Base-by-base conservation (phyloP, 148 eudicot species). In the Heliosperma pusillum region DNA sequence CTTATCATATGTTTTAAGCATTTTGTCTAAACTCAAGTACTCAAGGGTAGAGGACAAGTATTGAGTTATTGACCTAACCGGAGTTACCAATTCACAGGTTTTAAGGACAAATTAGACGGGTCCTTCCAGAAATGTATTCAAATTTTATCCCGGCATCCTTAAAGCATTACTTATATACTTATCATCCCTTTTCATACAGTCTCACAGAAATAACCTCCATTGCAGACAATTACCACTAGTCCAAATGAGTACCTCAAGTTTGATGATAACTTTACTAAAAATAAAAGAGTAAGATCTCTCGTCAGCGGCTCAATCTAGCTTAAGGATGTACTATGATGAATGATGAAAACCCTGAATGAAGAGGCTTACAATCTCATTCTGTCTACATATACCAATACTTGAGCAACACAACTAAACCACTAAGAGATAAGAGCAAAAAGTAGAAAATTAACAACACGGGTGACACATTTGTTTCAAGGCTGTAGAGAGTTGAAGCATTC, bases 1-100 rank as follows among this genome's bases (percentile, higher is more conserved):
- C 75, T 66, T 45, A n/a, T 17, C 59, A 26, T n/a, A 56, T 2
- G 78, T 17, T 33, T 33, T 64, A 63, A 42, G 72, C 17, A 2
- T 62, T 44, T 20, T 59, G 69, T 19, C 66, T 47, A 47, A 47
- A 10, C 16, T 47, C 53, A 47, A 10, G 53, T 6, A 33, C 29
- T 36, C 20, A 40, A 69, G 29, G n/a, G 40, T 47, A 12, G 6
- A 7, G 58, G 57, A 22, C 20, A 16, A 25, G 67, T 68, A 40
- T 69, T 33, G 2, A 33, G 40, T 33, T 33, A 33, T 33, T 9
- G 9, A 8, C 59, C 17, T 20, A 17, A 24, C 73, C 45, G 2
- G 29, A 22, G 22, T 66, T 36, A 21, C 58, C 15, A 21, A 0
- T 47, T 60, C 68, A 20, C 62, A 57, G 22, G 53, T 27, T 52